Evolutionary conservation across 306 rosid species (phyloP), one percentile per base, ranked within the genome.

Genomic region (Cicer cuneatum): DNA sequence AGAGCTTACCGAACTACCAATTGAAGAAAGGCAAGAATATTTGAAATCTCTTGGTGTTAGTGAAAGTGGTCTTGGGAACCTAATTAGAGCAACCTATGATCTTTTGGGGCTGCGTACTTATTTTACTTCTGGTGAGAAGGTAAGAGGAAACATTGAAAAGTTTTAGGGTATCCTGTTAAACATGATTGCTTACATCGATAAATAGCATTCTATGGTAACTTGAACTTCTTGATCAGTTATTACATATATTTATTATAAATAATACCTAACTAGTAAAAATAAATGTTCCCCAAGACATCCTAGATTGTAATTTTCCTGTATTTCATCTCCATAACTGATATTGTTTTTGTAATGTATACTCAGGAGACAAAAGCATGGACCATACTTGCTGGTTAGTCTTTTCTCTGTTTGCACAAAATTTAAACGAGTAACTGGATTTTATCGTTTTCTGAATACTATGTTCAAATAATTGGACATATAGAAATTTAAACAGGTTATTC

Each of bases 331-430:
- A 64, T 54, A 69, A 52, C 39, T 83, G 64, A 82, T 72, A 66
- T 62, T 74, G 39, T 67, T 54, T 66, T 69, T 46, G 56, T 60
- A 10, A 64, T 66, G 51, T 74, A 63, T 80, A 8, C 13, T 8
- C 84, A 93, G 97, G 99, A 94, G 83, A 91, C 99, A 77, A 94
- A 86, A 83, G 97, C 99, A 56, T 94, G 99, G 99, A 94, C 99
- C 78, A 94, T 94, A 82, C 89, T 77, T 75, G 81, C 93, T 83
- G 99, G 97, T 94, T 83, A 73, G 92, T 24, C 43, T 88, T 79
- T 45, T 35, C 24, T 42, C 52, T 71, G 63, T 7, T 74, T 46
- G 18, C 66, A 51, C 40, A 68, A 2, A 66, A 42, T 42, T 70
- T 45, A 21, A 53, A 69, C 11, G 35, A 54, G 43, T 73, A 58